Conservation (phyloP, 2,329 filamentous ascomycete species). For the Lecanicillium sp. region DNA sequence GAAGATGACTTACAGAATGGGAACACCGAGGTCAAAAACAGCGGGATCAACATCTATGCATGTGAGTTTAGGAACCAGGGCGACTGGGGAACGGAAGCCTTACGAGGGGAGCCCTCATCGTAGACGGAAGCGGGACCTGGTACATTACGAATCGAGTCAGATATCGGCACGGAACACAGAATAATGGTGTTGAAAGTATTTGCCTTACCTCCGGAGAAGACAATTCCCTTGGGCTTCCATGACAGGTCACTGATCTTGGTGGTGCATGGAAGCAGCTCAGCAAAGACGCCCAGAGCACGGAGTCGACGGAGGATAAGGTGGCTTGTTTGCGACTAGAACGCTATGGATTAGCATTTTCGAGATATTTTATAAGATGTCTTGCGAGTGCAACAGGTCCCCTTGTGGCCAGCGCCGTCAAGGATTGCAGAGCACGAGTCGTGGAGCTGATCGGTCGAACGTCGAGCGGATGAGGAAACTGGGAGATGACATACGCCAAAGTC, state of each 20-base stretch:
- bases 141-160: constrained; percentile 8
- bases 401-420: too few relatives aligned
- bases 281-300: constrained; percentile 72
- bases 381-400: too few relatives aligned
- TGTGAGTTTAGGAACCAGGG: constrained; percentile 8
- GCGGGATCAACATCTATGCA: constrained; percentile 63
- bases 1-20: too few relatives aligned
- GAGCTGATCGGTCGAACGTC: not conserved
- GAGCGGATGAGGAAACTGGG: too few relatives aligned
- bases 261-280: constrained; percentile 83
- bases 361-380: too few relatives aligned
- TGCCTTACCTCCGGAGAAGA: constrained; percentile 36
- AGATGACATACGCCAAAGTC: constrained; percentile 49
- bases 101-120: constrained; percentile 58
- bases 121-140: constrained; percentile 64
- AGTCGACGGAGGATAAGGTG: constrained; percentile 71
- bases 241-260: constrained; percentile 69
- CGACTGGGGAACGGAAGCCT: constrained; percentile 11
- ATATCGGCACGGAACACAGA: constrained; percentile 3
- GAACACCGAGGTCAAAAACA: constrained; percentile 67
- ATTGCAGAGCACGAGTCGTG: not conserved
- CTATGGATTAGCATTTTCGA: not conserved
- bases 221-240: constrained; percentile 78
- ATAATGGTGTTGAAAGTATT: too few relatives aligned
- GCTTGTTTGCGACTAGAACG: constrained; percentile 47